Evolutionary conservation across 768 basidiomycete genomes (phyloP).

Genomic region (Hebeloma cylindrosporum): DNA sequence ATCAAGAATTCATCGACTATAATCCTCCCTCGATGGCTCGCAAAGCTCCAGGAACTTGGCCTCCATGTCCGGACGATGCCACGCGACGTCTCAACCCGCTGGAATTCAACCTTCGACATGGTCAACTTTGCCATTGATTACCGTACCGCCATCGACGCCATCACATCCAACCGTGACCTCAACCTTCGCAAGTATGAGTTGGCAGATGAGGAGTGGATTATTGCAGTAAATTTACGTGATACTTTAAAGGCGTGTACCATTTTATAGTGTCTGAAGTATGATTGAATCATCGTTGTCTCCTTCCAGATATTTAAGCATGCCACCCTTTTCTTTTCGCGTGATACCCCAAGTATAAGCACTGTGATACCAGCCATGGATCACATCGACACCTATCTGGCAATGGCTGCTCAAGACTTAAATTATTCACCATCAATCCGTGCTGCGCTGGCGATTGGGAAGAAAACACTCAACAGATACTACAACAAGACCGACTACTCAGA

Average conservation of each 20-base stretch:
- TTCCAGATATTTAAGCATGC: no score
- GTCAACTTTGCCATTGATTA: conserved; percentile 27
- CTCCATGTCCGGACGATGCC: conserved; percentile 29
- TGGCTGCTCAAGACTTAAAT: not conserved
- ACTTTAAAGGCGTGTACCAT: conserved; percentile 7
- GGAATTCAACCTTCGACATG: conserved; percentile 39
- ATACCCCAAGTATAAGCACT: conserved; percentile 8
- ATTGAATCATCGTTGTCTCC: no score
- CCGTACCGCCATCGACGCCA: conserved; percentile 18
- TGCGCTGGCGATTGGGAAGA: conserved; percentile 14
- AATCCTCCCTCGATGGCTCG: conserved; percentile 21
- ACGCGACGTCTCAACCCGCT: conserved; percentile 32
- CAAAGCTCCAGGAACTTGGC: conserved; percentile 7
- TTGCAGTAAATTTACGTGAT: conserved; percentile 24
- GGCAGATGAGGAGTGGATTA: conserved; percentile 27
- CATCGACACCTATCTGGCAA: conserved; percentile 14
- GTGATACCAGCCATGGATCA: conserved; percentile 19
- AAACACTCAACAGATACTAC: conserved; percentile 19
- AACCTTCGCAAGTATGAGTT: conserved; percentile 21
- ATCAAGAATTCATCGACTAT: conserved; percentile 26
- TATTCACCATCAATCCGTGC: conserved; percentile 10
- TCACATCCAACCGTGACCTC: conserved; percentile 18
- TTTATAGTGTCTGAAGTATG: no score
- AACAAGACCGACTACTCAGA: conserved; percentile 20
- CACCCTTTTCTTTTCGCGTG: conserved; percentile 14